These are phyloP conservation scores for Fennellomyces sp. DNA, from an alignment of 371 early-diverging fungal species.

Conservation along the genomic window DNA sequence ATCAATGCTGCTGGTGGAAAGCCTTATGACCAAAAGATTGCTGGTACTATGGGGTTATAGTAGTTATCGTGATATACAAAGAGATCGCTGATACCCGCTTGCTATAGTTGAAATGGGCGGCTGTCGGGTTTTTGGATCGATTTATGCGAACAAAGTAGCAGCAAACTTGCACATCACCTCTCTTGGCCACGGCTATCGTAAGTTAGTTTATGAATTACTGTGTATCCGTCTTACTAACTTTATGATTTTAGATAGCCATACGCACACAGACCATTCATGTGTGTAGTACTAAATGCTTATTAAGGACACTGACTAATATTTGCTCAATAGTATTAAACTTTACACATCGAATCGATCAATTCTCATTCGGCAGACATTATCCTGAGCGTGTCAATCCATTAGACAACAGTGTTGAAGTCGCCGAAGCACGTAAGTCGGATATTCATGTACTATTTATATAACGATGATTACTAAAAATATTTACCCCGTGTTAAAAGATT, in stretches of 20 bases:
- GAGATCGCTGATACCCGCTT: too few relatives aligned
- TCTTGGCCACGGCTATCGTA: constrained; percentile 87
- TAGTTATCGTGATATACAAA: not conserved
- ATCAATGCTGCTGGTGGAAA: constrained; percentile 47
- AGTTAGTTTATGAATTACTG: constrained; percentile 7
- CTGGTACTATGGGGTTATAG: constrained; percentile 18
- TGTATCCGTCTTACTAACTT: not conserved
- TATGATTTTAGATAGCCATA: constrained; percentile 27
- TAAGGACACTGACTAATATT: not conserved
- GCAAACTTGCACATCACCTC: constrained; percentile 93
- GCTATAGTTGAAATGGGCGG: constrained; percentile 54
- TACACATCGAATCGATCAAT: constrained; percentile 89
- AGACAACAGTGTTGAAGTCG: constrained; percentile 75
- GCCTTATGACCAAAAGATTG: constrained; percentile 33
- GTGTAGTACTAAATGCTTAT: constrained; percentile 3
- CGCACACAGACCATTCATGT: constrained; percentile 73
- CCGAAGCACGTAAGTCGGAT: constrained; percentile 58
- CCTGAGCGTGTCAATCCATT: constrained; percentile 88
- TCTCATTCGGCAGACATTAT: constrained; percentile 88
- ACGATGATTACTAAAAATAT: not conserved
- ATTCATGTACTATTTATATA: not conserved
- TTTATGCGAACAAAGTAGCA: constrained; percentile 78
- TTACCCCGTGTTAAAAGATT: constrained; percentile 36
- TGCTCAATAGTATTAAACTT: constrained; percentile 78
- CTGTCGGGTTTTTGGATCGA: constrained; percentile 79